Percentiles rank a stretch among this genome's conserved stretches.
Evolutionary conservation across 768 basidiomycete species (phyloP).

Genomic region (Phylloporus arenicola): DNA sequence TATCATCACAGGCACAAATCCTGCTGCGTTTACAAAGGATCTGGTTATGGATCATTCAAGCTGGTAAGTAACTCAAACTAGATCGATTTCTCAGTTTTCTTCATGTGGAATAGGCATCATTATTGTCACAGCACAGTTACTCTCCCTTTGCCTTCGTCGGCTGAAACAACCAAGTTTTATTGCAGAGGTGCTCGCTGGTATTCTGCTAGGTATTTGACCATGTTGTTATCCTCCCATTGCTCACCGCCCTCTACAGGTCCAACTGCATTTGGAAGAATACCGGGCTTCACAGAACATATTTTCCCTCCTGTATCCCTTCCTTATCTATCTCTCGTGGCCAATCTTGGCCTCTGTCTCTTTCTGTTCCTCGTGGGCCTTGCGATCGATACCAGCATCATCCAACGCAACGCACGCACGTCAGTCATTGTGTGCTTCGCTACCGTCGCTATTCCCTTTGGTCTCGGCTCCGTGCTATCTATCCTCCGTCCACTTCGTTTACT

Average conservation of each 20-base stretch:
- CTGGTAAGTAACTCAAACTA: conserved; percentile 42
- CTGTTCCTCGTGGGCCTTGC: conserved; percentile 91
- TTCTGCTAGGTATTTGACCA: conserved; percentile 60
- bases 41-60: conserved; percentile 79
- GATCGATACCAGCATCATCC: conserved; percentile 76
- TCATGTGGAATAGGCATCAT: conserved; percentile 56
- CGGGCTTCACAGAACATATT: conserved; percentile 79
- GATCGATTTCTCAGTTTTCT: background rate
- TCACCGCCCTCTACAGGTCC: conserved; percentile 24
- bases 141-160: conserved; percentile 61
- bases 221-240: conserved; percentile 23
- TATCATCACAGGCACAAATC: conserved; percentile 69
- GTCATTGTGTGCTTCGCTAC: conserved; percentile 70
- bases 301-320: conserved; percentile 70
- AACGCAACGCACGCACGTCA: conserved; percentile 65
- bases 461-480: conserved; percentile 70
- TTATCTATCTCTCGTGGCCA: conserved; percentile 81
- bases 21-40: conserved; percentile 59
- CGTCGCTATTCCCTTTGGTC: conserved; percentile 79
- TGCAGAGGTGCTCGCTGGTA: conserved; percentile 81
- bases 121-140: conserved; percentile 67
- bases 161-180: conserved; percentile 83
- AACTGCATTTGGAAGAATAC: conserved; percentile 72
- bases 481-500: conserved; percentile 71
- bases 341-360: conserved; percentile 83